Base-by-base conservation (phyloP, 495 filamentous ascomycete species). In the Clohesyomyces aquaticus region DNA sequence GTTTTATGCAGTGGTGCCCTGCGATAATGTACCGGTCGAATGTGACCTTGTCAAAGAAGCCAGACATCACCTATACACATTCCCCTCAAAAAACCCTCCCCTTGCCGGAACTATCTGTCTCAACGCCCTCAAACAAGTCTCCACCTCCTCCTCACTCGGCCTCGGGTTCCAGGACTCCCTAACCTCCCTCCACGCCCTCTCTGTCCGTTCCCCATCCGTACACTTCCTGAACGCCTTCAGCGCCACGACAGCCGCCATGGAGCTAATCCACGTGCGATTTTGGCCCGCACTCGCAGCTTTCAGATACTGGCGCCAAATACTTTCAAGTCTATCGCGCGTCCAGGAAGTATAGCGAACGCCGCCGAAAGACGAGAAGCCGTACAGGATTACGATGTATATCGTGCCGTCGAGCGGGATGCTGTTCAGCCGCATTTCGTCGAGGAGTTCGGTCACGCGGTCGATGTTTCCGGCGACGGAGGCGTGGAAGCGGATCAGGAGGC, bases 321-420 rank as follows among this genome's bases (percentile, higher is more conserved):
- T 61, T 51, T 81, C 76, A 14, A 93, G 78, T 41, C 80, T 78
- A 63, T 79, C 74, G 18, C 77, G 76, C 50, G 83, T 88, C 91
- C 90, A 94, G 6, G 82, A 71, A 12, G 83, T 84, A 63, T 83
- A 81, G 6, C 69, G 54, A 25, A 78, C 74, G n/a, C 84, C 82
- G 18, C 90, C 91, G 72, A 92, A 84, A n/a, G 72, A 71, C 47
- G 79, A 78, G 72, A 96, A 96, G 4, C 87, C 89, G 62, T 88
- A 85, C 69, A 96, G 86, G 23, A 96, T 77, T 3, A 82, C 77
- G 47, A 86, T 74, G 67, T 88, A 91, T 29, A 90, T 82, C 35
- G 80, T 78, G 28, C 83, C 84, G 57, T 89, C 79, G 29, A 87
- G 66, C 1, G 80, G 80, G 26, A 91, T 74, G 8, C 78, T 67